These are phyloP conservation scores for Grigorovia jiainica DNA, from an alignment of 805 yeast genomes.

Conservation along the genomic window DNA sequence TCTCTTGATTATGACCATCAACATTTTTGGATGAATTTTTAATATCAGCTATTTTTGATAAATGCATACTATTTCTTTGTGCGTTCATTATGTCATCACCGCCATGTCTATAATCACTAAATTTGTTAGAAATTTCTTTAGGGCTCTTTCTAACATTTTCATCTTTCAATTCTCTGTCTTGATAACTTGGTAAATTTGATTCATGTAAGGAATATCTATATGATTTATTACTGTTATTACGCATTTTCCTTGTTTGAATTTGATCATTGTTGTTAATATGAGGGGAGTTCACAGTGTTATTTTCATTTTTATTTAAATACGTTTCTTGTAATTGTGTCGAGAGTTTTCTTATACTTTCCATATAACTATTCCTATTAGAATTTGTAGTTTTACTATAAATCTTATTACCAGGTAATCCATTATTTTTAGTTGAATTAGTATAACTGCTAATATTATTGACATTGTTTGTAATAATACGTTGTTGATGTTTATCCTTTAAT, in stretches of 20 bases:
- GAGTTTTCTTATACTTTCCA: constrained; percentile 22
- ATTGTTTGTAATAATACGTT: neutral
- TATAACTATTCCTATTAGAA: constrained; percentile 10
- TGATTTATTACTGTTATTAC: neutral
- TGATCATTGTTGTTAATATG: neutral
- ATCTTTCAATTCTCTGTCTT: neutral
- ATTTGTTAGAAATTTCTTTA: too few relatives aligned
- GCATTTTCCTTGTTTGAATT: neutral
- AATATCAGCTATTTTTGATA: too few relatives aligned
- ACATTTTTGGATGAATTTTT: too few relatives aligned
- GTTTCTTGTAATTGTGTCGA: constrained; percentile 21
- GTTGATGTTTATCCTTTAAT: constrained; percentile 14
- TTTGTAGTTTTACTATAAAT: neutral
- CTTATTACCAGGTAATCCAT: too few relatives aligned
- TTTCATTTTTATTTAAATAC: neutral
- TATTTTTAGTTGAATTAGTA: neutral
- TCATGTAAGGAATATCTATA: constrained; percentile 4
- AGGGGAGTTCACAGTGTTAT: neutral
- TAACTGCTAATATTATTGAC: too few relatives aligned
- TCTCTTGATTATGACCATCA: too few relatives aligned
- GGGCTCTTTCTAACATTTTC: too few relatives aligned
- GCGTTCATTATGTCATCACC: too few relatives aligned
- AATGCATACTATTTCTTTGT: too few relatives aligned
- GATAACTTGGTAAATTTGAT: constrained; percentile 4
- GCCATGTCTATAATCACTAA: too few relatives aligned